phyloP scores from a whole-genome alignment of 2,329 filamentous ascomycete species.

The Elsinoe australis region DNA sequence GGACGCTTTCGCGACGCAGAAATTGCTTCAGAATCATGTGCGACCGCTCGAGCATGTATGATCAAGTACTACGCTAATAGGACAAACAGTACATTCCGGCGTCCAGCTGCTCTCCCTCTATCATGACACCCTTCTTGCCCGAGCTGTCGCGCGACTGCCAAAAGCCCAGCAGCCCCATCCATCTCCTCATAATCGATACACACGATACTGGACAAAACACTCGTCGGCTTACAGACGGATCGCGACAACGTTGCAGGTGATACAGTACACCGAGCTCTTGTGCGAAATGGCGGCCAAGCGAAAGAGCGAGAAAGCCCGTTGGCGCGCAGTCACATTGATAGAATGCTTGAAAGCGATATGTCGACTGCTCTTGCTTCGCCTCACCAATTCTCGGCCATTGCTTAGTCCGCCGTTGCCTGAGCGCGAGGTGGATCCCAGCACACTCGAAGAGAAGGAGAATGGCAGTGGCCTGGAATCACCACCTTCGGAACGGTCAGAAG shows the following conservation, averaged over 20 bases:
- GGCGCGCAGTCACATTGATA: conserved; percentile 78
- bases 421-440: conserved; percentile 65
- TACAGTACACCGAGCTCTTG: conserved; percentile 90
- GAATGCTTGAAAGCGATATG: conserved; percentile 84
- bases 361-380: conserved; percentile 66
- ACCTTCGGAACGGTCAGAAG: conserved; percentile 33
- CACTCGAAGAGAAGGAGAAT: conserved; percentile 43
- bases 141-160: conserved; percentile 51
- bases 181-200: conserved; percentile 56
- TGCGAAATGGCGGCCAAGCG: conserved; percentile 96
- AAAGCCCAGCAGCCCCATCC: conserved; percentile 40
- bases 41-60: conserved; percentile 13
- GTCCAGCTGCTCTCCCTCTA: conserved; percentile 88
- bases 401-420: conserved; percentile 80
- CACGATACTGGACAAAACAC: conserved; percentile 54
- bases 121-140: conserved; percentile 78
- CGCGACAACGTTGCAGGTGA: conserved; percentile 75
- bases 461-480: conserved; percentile 43
- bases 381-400: conserved; percentile 75
- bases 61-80: too few relatives aligned
- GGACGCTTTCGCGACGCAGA: conserved; percentile 86
- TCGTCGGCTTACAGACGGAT: conserved; percentile 69
- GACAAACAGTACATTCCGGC: conserved; percentile 76
- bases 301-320: conserved; percentile 69
- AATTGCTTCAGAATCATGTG: conserved; percentile 80